Base-by-base conservation (phyloP, 345 rosid genomes). In the Citrus hindsii region DNA sequence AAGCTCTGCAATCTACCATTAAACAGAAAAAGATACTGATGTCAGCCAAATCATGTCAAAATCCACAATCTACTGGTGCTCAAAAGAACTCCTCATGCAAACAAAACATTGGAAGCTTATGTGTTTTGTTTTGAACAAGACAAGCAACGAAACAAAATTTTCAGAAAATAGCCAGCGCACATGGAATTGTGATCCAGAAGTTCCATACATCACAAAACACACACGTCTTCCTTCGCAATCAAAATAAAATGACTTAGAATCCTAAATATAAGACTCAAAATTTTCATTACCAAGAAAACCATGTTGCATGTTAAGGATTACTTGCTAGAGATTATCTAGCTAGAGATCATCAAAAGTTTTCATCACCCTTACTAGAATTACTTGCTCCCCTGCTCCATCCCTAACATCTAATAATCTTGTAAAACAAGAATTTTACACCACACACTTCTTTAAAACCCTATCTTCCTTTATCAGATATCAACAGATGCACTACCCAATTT, bases 1-100 rank as follows among this genome's bases (percentile, higher is more conserved):
- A 63, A 78, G 81, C 64, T 71, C 33, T 22, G 56, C 71, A 68
- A 78, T 71, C 81, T 78, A 76, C 61, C 42, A 62, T 59, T 63
- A 27, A 25, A 77, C 2, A 4, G 33, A 27, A 14, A 80, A 64
- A 27, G 5, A 28, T 9, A 28, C 24, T 18, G 7, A 25, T n/a
- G 24, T 28, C 61, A 73, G 76, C 53, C 9, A 48, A 37, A 8
- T 24, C 53, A 30, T 65, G 6, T 19, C n/a, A 56, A 76, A 8
- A 65, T 38, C 33, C 1, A 28, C 4, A 63, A 21, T 24, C 53
- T 25, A 46, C 51, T 6, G 30, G 40, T 27, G 14, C 12, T 60
- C 27, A 24, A 6, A 46, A 13, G 51, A 35, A 42, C 14, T 25
- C 32, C 19, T 69, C 35, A 3, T 53, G 61, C 38, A 53, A 71